Evolutionary conservation across 2,329 filamentous ascomycete species (phyloP).

Genomic region (Sordariomycetes sp.): DNA sequence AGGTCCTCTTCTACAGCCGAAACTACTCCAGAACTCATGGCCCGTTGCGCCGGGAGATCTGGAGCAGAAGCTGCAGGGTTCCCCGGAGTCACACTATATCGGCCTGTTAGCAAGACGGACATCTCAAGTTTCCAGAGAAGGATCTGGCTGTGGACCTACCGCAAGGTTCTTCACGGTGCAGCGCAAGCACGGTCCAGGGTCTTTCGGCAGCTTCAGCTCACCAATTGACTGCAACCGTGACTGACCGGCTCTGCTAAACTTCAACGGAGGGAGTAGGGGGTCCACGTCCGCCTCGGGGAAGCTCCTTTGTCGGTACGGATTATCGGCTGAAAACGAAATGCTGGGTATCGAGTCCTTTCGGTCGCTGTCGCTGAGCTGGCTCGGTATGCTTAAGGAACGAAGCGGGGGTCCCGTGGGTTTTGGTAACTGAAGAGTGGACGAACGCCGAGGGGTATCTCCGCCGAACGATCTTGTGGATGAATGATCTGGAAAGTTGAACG

Average conservation of each 20-base stretch:
- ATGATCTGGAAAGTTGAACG: slow-evolving; percentile 11
- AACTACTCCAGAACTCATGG: slow-evolving; percentile 24
- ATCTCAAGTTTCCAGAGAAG: not conserved
- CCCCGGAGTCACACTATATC: slow-evolving; percentile 1
- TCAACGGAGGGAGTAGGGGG: slow-evolving; percentile 42
- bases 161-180: slow-evolving; percentile 35
- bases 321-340: slow-evolving; percentile 28
- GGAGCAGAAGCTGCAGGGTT: slow-evolving; percentile 1
- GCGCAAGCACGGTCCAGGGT: slow-evolving; percentile 37
- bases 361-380: slow-evolving; percentile 23
- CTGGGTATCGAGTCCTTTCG: slow-evolving; percentile 22
- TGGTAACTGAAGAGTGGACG: slow-evolving; percentile 23
- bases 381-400: slow-evolving; percentile 21
- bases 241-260: slow-evolving; percentile 39
- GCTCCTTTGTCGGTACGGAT: slow-evolving; percentile 21
- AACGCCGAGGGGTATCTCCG: slow-evolving; percentile 14
- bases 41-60: not conserved
- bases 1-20: slow-evolving; percentile 41
- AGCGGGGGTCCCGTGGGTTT: slow-evolving; percentile 15
- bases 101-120: not conserved
- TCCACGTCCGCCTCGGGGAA: slow-evolving; percentile 37
- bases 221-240: slow-evolving; percentile 45
- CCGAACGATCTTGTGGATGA: slow-evolving; percentile 14
- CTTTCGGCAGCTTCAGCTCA: slow-evolving; percentile 38
- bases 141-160: slow-evolving; percentile 21